These are phyloP conservation scores for Colletotrichum coccodes DNA, from an alignment of 2,329 filamentous ascomycete species.

Conservation along the genomic window DNA sequence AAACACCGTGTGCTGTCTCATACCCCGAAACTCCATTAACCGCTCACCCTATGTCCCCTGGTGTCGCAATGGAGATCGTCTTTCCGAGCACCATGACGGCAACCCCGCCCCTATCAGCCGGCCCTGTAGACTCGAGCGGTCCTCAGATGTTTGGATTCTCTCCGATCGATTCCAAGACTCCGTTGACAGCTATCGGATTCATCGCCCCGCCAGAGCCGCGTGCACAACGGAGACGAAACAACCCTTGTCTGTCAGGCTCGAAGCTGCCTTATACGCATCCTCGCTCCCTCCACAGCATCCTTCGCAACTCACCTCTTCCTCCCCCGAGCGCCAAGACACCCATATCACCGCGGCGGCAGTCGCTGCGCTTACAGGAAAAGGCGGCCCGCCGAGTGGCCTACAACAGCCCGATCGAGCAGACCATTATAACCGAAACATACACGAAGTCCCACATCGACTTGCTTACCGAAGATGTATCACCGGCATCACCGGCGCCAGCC, in stretches of 20 bases:
- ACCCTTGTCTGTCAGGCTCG: slow-evolving; percentile 38
- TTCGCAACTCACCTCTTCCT: slow-evolving; percentile 73
- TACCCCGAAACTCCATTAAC: slow-evolving; percentile 66
- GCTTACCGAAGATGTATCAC: slow-evolving; percentile 66
- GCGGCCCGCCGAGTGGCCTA: slow-evolving; percentile 68
- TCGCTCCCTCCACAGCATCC: slow-evolving; percentile 69
- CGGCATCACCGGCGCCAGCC: slow-evolving; percentile 50
- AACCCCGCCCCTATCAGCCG: slow-evolving; percentile 68
- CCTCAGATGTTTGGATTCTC: slow-evolving; percentile 59
- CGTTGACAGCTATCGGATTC: slow-evolving; percentile 18
- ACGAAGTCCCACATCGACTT: slow-evolving; percentile 72
- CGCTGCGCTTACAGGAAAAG: slow-evolving; percentile 63
- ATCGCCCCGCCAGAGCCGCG: slow-evolving; percentile 39
- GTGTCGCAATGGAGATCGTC: slow-evolving; percentile 52
- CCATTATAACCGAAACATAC: slow-evolving; percentile 71
- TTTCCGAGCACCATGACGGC: slow-evolving; percentile 68
- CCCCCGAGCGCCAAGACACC: slow-evolving; percentile 61
- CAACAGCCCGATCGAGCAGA: slow-evolving; percentile 70
- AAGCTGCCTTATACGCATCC: slow-evolving; percentile 68
- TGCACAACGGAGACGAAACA: slow-evolving; percentile 49
- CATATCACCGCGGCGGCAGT: slow-evolving; percentile 63
- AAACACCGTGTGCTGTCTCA: slow-evolving; percentile 56
- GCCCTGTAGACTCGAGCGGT: slow-evolving; percentile 54
- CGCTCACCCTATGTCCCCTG: slow-evolving; percentile 60
- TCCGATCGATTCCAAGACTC: slow-evolving; percentile 42